A percentile compares a stretch with the other conserved stretches of the same genome.
phyloP scores from a whole-genome alignment of 2,329 filamentous ascomycete genomes.

The Xylariaceae sp. region DNA sequence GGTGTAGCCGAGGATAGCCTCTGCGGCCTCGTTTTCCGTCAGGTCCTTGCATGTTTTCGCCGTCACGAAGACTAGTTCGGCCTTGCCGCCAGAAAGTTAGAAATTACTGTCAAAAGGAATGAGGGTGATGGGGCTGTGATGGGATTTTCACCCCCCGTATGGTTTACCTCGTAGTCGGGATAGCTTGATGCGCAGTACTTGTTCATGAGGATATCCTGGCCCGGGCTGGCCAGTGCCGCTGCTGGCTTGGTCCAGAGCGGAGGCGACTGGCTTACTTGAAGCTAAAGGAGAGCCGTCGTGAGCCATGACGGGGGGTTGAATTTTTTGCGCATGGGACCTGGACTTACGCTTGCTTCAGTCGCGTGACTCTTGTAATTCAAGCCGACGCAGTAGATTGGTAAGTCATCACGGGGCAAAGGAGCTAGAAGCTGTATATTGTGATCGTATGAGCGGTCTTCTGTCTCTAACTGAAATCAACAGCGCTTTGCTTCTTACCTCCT shows the following conservation, averaged over 20 bases:
- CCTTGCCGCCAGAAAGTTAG: too few relatives aligned
- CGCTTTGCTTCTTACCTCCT: constrained; percentile 17
- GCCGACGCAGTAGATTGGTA: constrained; percentile 38
- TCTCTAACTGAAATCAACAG: background rate
- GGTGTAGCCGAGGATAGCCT: constrained; percentile 44
- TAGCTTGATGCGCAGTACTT: constrained; percentile 47
- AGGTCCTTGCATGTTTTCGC: constrained; percentile 49
- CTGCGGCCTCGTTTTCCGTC: constrained; percentile 46
- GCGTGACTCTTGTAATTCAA: constrained; percentile 37
- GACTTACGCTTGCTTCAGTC: constrained; percentile 23
- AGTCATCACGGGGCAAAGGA: constrained; percentile 23
- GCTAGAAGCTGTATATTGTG: constrained; percentile 11
- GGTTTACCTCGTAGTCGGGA: constrained; percentile 47
- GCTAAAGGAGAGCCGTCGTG: constrained; percentile 6
- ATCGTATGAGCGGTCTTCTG: background rate
- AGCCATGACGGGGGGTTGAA: background rate
- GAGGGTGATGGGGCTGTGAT: too few relatives aligned
- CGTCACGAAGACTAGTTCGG: constrained; percentile 40
- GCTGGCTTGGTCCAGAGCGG: constrained; percentile 50
- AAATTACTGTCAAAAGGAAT: too few relatives aligned
- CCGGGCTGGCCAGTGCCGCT: constrained; percentile 40
- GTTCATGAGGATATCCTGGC: constrained; percentile 44
- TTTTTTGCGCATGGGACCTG: background rate
- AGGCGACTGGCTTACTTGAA: constrained; percentile 19
- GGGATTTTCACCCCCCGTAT: too few relatives aligned